phyloP scores from a whole-genome alignment of 2,329 filamentous ascomycete species.

The Hyphodiscus sp. region DNA sequence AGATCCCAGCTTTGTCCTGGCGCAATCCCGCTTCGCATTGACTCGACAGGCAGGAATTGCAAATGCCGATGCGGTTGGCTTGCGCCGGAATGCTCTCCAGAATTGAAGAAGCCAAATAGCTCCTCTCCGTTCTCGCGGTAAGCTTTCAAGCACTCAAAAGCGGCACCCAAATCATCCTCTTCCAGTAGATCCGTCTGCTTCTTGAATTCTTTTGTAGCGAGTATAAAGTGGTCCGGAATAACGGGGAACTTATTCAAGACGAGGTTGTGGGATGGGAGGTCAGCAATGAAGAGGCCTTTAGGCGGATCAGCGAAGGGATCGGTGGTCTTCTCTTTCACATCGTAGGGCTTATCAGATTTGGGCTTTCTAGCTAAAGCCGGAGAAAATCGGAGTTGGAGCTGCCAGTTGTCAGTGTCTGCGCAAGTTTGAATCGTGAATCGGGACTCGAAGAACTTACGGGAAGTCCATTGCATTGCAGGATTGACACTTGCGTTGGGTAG shows the following conservation, averaged over 20 bases:
- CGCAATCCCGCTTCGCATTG: constrained; percentile 48
- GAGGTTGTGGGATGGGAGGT: constrained; percentile 52
- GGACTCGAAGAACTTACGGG: constrained; percentile 17
- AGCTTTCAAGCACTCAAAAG: constrained; percentile 54
- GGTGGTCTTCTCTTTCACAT: constrained; percentile 33
- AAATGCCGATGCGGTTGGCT: constrained; percentile 67
- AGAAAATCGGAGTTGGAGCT: constrained; percentile 71
- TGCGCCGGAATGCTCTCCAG: constrained; percentile 60
- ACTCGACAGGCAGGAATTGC: constrained; percentile 60
- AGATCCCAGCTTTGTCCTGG: constrained; percentile 40
- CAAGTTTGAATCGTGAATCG: background rate
- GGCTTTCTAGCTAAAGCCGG: constrained; percentile 64
- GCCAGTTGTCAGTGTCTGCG: constrained; percentile 1
- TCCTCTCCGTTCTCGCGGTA: constrained; percentile 36
- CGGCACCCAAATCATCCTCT: constrained; percentile 50
- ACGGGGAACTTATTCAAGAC: constrained; percentile 73
- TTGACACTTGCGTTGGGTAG: constrained; percentile 24
- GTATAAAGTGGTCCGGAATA: constrained; percentile 64
- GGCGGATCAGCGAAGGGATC: constrained; percentile 62
- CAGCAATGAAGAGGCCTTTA: constrained; percentile 45
- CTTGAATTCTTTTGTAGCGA: constrained; percentile 58
- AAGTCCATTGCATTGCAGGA: constrained; percentile 23
- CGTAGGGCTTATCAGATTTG: constrained; percentile 32
- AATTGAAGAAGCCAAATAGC: constrained; percentile 44
- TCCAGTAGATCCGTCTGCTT: constrained; percentile 60